Base-by-base conservation (phyloP, 2,329 filamentous ascomycete genomes). In the Arthrobotrys megalospora region DNA sequence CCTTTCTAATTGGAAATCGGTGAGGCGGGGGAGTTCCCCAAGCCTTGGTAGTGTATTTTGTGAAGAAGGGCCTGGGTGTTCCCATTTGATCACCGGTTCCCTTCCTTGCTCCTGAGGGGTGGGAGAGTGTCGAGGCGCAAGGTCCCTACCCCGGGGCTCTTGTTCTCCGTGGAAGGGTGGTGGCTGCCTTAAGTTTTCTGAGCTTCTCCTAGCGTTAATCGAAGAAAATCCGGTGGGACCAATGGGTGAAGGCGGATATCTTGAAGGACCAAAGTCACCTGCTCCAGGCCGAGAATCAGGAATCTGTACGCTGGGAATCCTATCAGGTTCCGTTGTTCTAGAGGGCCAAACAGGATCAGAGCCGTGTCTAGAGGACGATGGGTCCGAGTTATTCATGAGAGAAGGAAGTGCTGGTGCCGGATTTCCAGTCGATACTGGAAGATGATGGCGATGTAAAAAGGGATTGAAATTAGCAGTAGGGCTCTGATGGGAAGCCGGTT, bases 231-330 rank as follows among this genome's bases (percentile, higher is more conserved):
- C 60, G 8, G 62, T 28, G 12, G 62, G 67, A 16, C 67, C 53
- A 19, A 78, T 53, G 5, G 75, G 75, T 6, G 75, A 78, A 68
- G 75, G 75, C 16, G 75, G 75, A 14, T 71, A 71, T 72, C 75
- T 78, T 12, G 75, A 64, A 21, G 75, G 75, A 10, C 75, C 75
- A n/a, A 78, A 72, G 62, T 78, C 75, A 32, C 75, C 75, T 24
- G 63, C 50, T 43, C 75, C 75, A 34, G 75, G 67, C n/a, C 75
- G 52, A 53, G 75, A 78, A 38, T 78, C 75, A 21, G 75, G 75
- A 43, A 78, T 50, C 21, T 67, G 67, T 8, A 55, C 66, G 41
- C 62, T 58, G 28, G 75, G 75, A 6, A 78, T 72, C 45, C 67
- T 72, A 32, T 78, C 75, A 14, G 48, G 32, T 16, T 78, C 75